Evolutionary conservation across 2,329 filamentous ascomycete genomes (phyloP), one percentile per base, ranked within the genome.

Genomic region (Arthroderma sp.): DNA sequence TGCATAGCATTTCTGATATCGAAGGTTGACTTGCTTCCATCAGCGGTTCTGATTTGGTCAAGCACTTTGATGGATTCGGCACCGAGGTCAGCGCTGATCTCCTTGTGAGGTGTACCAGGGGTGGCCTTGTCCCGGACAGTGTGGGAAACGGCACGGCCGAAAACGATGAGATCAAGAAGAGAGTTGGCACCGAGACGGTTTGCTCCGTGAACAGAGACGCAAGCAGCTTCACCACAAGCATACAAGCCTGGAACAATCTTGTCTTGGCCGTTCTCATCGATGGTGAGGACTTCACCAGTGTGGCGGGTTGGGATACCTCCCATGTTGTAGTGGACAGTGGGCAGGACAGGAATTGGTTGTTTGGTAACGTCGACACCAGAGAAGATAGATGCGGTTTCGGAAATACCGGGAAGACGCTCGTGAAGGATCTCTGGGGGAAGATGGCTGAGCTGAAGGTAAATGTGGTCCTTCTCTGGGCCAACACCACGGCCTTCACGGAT

Each of bases 251-350:
- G 87, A 22, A 98, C 91, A 55, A 94, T 77, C 75, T 94, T 77
- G 71, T 96, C 91, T 47, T 94, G 79, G 54, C 91, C 91, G 50
- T 78, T 65, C 61, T 84, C 81, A 56, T 95, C 86, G 43, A 94
- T 73, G 11, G 86, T 93, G 55, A 98, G 69, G 49, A 96, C 91
- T 71, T 98, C 87, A 66, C 91, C 89, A 50, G 86, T 95, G 76
- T 94, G 96, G 61, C 85, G 86, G 55, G 91, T 96, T 43, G 89
- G 89, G 56, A 98, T 95, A 76, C 91, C 89, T 68, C 89, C 89
- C 91, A 96, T 98, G 77, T 95, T 95, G 78, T 98, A 98, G 75
- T 98, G 88, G 55, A 95, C 89, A 38, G 89, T 96, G 47, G 89
- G 89, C 51, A 96, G 75, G 53, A 96, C 89, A 50, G 89, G 89